Conservation (phyloP, 2,329 filamentous ascomycete genomes). For the Dissoconium aciculare region DNA sequence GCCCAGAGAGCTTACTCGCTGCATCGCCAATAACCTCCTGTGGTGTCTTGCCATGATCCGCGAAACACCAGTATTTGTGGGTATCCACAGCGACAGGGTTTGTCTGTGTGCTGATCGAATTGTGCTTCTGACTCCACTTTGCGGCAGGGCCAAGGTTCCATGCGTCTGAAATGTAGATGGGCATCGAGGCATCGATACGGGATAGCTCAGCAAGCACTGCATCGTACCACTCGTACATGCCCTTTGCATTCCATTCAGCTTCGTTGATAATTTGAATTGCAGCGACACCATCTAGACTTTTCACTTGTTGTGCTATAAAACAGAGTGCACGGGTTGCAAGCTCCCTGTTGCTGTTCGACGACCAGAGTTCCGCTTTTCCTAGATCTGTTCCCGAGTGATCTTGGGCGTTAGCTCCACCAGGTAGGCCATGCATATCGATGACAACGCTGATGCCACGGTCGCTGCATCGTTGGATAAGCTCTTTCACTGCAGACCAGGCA, state of each 20-base stretch:
- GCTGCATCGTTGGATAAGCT: conserved; percentile 32
- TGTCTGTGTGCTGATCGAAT: conserved; percentile 6
- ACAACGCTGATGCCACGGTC: conserved; percentile 39
- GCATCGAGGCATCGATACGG: conserved; percentile 35
- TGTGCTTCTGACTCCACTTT: conserved; percentile 28
- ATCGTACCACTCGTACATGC: conserved; percentile 45
- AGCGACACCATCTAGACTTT: conserved; percentile 31
- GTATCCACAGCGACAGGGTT: conserved; percentile 43
- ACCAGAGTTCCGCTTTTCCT: conserved; percentile 39
- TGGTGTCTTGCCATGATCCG: conserved; percentile 36
- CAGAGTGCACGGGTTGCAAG: conserved; percentile 34
- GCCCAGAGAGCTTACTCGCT: conserved; percentile 28
- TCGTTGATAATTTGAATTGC: conserved; percentile 47
- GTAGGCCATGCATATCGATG: conserved; percentile 44
- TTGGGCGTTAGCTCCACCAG: conserved; percentile 42
- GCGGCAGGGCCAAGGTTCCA: conserved; percentile 38
- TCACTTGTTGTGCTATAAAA: conserved; percentile 37
- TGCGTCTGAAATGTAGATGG: conserved; percentile 43
- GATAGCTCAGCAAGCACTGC: conserved; percentile 33
- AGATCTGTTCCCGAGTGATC: conserved; percentile 42
- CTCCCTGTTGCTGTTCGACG: conserved; percentile 28
- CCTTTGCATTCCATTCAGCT: conserved; percentile 33
- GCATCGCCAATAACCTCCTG: conserved; percentile 37
- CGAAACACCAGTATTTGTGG: conserved; percentile 45
- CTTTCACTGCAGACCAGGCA: conserved; percentile 39